Evolutionary conservation across 2,329 filamentous ascomycete genomes (phyloP).

Genomic region (Curvularia verruculosa): DNA sequence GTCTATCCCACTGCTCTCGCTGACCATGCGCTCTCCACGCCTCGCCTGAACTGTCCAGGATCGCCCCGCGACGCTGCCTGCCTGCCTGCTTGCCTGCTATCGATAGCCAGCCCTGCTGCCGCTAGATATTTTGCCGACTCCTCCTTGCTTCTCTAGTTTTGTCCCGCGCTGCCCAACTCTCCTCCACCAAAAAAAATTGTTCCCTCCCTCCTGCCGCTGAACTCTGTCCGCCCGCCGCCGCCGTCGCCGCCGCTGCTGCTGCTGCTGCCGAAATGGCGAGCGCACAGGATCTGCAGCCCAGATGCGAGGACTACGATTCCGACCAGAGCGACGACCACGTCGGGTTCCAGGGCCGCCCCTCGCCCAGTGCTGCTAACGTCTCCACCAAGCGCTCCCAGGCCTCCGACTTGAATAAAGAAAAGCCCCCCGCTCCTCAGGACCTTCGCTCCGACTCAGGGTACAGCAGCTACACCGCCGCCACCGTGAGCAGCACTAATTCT

Average conservation of each 20-base stretch:
- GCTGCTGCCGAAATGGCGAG: conserved; percentile 31
- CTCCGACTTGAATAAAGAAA: conserved; percentile 43
- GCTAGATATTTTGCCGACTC: conserved; percentile 28
- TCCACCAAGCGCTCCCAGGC: conserved; percentile 55
- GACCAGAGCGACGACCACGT: conserved; percentile 44
- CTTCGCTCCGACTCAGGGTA: conserved; percentile 67
- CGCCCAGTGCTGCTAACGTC: conserved; percentile 59
- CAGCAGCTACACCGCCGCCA: conserved; percentile 63
- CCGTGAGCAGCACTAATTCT: conserved; percentile 60
- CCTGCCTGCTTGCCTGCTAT: too few relatives aligned
- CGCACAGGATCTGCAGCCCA: conserved; percentile 28
- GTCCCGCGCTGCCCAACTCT: conserved; percentile 13
- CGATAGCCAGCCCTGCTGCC: conserved; percentile 26
- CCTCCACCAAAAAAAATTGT: conserved; percentile 8
- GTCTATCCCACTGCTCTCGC: conserved; percentile 6
- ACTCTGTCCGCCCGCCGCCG: too few relatives aligned
- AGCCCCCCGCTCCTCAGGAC: conserved; percentile 46
- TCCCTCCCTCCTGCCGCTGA: background rate
- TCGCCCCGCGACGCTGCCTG: conserved; percentile 23
- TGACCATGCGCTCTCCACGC: conserved; percentile 22
- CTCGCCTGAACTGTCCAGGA: conserved; percentile 25
- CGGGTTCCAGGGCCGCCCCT: conserved; percentile 49
- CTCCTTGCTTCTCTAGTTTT: conserved; percentile 12
- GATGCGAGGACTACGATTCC: conserved; percentile 51
- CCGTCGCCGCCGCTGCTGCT: too few relatives aligned